Base-by-base conservation (phyloP, 108 stramenopile species). In the Fragilaria radians region DNA sequence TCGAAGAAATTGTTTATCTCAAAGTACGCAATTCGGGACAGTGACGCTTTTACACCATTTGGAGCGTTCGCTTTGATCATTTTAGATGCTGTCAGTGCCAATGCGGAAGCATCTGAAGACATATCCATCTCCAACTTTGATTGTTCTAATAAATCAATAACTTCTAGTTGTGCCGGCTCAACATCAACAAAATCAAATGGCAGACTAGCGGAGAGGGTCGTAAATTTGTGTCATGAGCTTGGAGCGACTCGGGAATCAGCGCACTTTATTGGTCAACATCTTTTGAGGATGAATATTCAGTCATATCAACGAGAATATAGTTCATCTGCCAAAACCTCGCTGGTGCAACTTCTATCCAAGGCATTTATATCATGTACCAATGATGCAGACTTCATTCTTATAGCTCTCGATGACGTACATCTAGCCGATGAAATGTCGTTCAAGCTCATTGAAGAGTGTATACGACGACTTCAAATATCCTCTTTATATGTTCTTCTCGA, bases 401-500 rank as follows among this genome's bases (percentile, higher is more conserved):
- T 79, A 33, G 66, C 72, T 52, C 51, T 84, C 22, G 83, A 84
- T 52, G 83, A 84, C 57, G 74, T 79, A 18, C 83, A 84, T 26
- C 70, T 70, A 58, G 59, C 75, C 57, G 83, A 84, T 72, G 71
- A 70, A 24, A 67, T 84, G 64, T 76, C 73, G 5, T 84, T 76
- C 76, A 81, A 72, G 48, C 74, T 84, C 22, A 68, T 84, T 24
- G 71, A 76, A 48, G 65, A 48, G 22, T 84, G 21, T 75, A 70
- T 28, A 52, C 73, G 32, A 49, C 64, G 48, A 64, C 65, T 1
- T 27, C 66, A 45, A 80, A 81, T 32, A 54, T 84, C 28, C 59
- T 84, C 11, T 61, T 61, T 27, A 26, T 84, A 17, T 78, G 79
- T 53, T 71, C 77, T 24, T 79, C 73, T 28, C 75, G 83, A 9